A percentile compares a stretch with the other conserved stretches of the same genome.
These are phyloP conservation scores for Centella asiatica DNA, from an alignment of 129 eudicot species.

Conservation along the genomic window DNA sequence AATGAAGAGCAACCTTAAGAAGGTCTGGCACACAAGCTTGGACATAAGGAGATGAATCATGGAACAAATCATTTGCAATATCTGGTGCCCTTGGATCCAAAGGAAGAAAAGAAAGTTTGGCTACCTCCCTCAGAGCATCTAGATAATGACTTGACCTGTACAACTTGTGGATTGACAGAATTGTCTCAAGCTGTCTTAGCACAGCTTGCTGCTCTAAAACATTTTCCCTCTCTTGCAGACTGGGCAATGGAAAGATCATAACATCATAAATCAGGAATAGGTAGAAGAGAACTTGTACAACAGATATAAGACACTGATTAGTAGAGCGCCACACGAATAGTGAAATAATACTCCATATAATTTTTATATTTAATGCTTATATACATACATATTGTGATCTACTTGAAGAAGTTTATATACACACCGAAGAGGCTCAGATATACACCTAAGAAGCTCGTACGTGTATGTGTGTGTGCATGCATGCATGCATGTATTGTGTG, in stretches of 20 bases:
- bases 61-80: conserved; percentile 42
- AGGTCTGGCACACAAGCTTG: conserved; percentile 97
- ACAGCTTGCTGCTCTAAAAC: conserved; percentile 82
- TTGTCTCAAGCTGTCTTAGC: conserved; percentile 87
- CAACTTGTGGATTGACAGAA: conserved; percentile 65
- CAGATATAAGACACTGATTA: conserved; percentile 2
- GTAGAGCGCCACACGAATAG: not conserved
- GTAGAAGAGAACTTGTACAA: conserved; percentile 8
- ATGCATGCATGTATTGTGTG: too few species aligned
- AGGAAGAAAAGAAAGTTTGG: conserved; percentile 91
- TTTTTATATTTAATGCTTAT: too few species aligned
- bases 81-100: conserved; percentile 86
- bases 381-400: too few species aligned
- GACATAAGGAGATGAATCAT: conserved; percentile 66
- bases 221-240: conserved; percentile 85
- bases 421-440: too few species aligned
- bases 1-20: conserved; percentile 78
- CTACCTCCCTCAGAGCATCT: conserved; percentile 81
- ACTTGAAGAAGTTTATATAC: too few species aligned
- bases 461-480: too few species aligned
- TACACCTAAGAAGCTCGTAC: too few species aligned
- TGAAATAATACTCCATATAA: too few species aligned
- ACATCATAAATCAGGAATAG: conserved; percentile 5
- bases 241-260: conserved; percentile 21
- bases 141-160: conserved; percentile 47